These are phyloP conservation scores for Drechslerella dactyloides DNA, from an alignment of 2,329 filamentous ascomycete genomes.

Conservation along the genomic window DNA sequence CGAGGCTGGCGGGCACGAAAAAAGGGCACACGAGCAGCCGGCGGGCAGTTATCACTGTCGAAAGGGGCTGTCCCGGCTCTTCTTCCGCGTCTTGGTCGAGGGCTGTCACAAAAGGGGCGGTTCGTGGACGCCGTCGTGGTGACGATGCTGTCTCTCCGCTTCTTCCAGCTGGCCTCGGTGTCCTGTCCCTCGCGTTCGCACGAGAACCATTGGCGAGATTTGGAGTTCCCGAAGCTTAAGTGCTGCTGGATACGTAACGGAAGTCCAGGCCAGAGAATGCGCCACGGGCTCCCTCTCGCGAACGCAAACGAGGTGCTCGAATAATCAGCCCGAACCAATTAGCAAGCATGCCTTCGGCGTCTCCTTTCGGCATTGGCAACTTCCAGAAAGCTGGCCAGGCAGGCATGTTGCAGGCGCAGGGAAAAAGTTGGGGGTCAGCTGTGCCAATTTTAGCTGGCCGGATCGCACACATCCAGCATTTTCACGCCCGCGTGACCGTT, in stretches of 20 bases:
- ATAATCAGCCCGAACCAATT: conserved; percentile 21
- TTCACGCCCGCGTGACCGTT: conserved; percentile 40
- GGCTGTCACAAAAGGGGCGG: conserved; percentile 36
- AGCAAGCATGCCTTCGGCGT: conserved; percentile 28
- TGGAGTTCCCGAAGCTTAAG: conserved; percentile 17
- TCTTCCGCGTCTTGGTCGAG: not conserved
- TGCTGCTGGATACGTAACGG: conserved; percentile 6
- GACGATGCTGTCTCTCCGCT: conserved; percentile 12
- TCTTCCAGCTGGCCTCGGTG: not conserved
- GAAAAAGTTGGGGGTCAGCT: conserved; percentile 47
- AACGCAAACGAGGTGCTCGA: not conserved
- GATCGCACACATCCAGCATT: conserved; percentile 22
- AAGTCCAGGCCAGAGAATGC: conserved; percentile 27
- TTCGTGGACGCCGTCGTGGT: conserved; percentile 8
- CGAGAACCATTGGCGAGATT: conserved; percentile 24
- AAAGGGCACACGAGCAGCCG: conserved; percentile 39
- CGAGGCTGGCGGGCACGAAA: not conserved
- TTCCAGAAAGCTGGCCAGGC: conserved; percentile 13
- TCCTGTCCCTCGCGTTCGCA: conserved; percentile 11
- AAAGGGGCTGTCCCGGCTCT: too few species aligned
- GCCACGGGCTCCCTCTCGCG: conserved; percentile 32
- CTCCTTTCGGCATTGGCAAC: conserved; percentile 37
- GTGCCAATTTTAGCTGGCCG: conserved; percentile 38
- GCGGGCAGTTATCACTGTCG: conserved; percentile 11
- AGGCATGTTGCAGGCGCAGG: conserved; percentile 4